Conservation (phyloP, 257 asterid genomes). For the Rauvolfia tetraphylla region DNA sequence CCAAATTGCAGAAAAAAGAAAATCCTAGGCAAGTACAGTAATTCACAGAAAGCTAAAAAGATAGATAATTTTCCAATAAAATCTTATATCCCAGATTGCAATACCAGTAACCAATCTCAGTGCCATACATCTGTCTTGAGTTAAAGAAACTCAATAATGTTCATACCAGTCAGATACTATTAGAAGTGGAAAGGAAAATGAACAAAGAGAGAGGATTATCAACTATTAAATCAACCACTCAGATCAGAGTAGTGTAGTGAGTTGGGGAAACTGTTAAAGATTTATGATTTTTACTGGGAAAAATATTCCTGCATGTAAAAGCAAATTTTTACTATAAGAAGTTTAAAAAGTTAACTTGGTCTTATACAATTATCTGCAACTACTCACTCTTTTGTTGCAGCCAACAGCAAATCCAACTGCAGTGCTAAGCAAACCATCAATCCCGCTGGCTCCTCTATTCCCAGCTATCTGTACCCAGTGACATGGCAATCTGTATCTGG, state of each 20-base stretch:
- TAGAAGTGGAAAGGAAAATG: neutral
- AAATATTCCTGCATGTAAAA: neutral
- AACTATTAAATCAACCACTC: neutral
- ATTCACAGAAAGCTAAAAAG: neutral
- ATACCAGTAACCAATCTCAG: neutral
- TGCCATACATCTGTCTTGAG: neutral
- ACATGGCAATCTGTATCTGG: constrained; percentile 64
- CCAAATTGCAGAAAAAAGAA: neutral
- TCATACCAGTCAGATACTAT: neutral
- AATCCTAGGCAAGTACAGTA: neutral
- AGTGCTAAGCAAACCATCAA: constrained; percentile 93
- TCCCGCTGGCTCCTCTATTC: constrained; percentile 97
- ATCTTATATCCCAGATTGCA: too few relatives aligned
- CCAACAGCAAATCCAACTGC: constrained; percentile 93
- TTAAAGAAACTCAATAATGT: neutral
- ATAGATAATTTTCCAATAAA: neutral
- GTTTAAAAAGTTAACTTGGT: neutral
- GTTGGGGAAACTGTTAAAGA: neutral
- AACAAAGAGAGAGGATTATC: neutral
- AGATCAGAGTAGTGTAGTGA: neutral
- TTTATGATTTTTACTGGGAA: neutral
- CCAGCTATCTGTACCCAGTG: constrained; percentile 72
- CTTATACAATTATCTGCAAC: neutral
- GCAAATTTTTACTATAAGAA: neutral
- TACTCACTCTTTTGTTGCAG: constrained; percentile 84